Conservation (phyloP, 106 monocot species). For the Allium fistulosum region DNA sequence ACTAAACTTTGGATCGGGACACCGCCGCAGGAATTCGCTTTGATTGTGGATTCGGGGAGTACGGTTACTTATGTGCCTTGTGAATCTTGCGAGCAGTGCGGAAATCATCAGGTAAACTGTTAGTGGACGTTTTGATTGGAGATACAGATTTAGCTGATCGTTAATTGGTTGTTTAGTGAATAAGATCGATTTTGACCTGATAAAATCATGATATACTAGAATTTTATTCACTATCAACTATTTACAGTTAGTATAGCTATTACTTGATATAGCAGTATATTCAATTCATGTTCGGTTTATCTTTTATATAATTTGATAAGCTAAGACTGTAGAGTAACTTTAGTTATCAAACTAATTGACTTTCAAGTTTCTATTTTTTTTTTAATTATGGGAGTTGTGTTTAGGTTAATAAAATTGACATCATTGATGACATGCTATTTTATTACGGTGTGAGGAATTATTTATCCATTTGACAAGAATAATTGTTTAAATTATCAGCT, state of each 20-base stretch:
- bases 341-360: too few relatives aligned
- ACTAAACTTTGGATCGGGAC: slow-evolving; percentile 62
- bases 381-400: too few relatives aligned
- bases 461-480: too few relatives aligned
- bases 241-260: background rate
- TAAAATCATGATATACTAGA: background rate
- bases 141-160: background rate
- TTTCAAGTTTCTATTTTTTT: too few relatives aligned
- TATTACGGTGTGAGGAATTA: too few relatives aligned
- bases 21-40: slow-evolving; percentile 60
- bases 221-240: background rate
- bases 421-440: too few relatives aligned
- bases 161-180: background rate
- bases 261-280: background rate
- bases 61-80: slow-evolving; percentile 76
- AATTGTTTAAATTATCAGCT: too few relatives aligned
- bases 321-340: too few relatives aligned
- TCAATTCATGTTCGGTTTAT: background rate
- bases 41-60: slow-evolving; percentile 75
- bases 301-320: background rate
- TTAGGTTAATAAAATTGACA: too few relatives aligned
- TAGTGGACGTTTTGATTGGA: background rate
- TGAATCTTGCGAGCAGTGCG: slow-evolving; percentile 61
- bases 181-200: background rate
- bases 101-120: slow-evolving; percentile 48